Evolutionary conservation across 2,329 filamentous ascomycete genomes (phyloP).

Genomic region (Sporothrix protearum): DNA sequence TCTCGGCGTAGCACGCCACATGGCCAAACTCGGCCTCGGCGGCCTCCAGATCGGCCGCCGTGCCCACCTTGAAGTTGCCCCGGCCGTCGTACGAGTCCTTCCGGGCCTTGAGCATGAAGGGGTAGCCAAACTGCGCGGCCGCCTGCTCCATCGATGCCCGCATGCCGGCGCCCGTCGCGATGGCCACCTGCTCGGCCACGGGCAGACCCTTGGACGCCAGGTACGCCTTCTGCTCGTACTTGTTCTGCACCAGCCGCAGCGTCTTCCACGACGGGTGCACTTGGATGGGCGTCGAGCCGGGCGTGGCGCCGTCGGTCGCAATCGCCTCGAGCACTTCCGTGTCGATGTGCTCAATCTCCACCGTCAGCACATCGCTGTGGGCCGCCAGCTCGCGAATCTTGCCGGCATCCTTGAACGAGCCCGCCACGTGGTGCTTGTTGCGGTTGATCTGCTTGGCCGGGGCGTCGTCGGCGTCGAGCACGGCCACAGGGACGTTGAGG

Average conservation of each 20-base stretch:
- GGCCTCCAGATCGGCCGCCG: slow-evolving; percentile 49
- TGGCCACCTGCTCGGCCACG: slow-evolving; percentile 65
- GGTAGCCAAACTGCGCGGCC: slow-evolving; percentile 66
- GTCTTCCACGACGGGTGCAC: slow-evolving; percentile 83
- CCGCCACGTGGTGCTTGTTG: slow-evolving; percentile 69
- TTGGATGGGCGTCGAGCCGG: slow-evolving; percentile 42
- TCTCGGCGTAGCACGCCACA: slow-evolving; percentile 79
- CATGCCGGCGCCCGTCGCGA: slow-evolving; percentile 55
- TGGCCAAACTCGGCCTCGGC: slow-evolving; percentile 67
- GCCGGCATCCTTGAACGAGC: slow-evolving; percentile 80
- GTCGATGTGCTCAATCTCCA: slow-evolving; percentile 94
- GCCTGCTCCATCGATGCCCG: slow-evolving; percentile 60
- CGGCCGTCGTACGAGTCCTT: slow-evolving; percentile 92
- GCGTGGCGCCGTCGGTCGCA: slow-evolving; percentile 54
- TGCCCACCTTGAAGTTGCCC: slow-evolving; percentile 55
- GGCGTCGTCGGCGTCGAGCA: slow-evolving; percentile 72
- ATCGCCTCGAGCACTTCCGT: slow-evolving; percentile 86
- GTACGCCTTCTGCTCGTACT: slow-evolving; percentile 84
- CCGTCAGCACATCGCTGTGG: slow-evolving; percentile 75
- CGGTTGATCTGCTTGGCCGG: slow-evolving; percentile 77
- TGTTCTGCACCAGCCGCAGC: slow-evolving; percentile 86
- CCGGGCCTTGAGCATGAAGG: slow-evolving; percentile 88
- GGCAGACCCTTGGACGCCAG: slow-evolving; percentile 65
- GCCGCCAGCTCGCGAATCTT: slow-evolving; percentile 77
- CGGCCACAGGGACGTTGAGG: slow-evolving; percentile 72